Conservation (phyloP, 331 rosid species). For the Acacia concinna region DNA sequence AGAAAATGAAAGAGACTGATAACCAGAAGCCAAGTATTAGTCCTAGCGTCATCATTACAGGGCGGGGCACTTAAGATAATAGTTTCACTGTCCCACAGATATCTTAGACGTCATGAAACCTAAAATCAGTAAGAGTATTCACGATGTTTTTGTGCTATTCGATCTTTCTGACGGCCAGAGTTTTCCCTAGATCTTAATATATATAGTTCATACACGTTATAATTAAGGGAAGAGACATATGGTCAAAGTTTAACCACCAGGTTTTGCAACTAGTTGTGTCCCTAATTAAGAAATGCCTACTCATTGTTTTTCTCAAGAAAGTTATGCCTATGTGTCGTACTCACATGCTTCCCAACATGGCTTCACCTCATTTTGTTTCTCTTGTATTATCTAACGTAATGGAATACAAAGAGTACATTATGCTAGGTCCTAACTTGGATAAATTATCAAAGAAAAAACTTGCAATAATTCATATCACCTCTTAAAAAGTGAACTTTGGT, state of each 20-base stretch:
- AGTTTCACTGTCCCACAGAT: background rate
- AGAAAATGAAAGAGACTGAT: background rate
- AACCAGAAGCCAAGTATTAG: background rate
- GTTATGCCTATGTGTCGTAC: conserved; percentile 34
- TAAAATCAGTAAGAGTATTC: background rate
- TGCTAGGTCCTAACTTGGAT: conserved; percentile 15
- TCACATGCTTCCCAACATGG: conserved; percentile 52
- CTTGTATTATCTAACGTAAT: conserved; percentile 27
- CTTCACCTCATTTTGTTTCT: conserved; percentile 30
- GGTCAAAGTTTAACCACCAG: conserved; percentile 39
- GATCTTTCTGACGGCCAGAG: background rate
- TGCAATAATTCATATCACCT: conserved; percentile 21
- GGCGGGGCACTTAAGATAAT: background rate
- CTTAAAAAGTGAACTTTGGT: conserved; percentile 30
- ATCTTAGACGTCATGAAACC: background rate
- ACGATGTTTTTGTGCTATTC: background rate
- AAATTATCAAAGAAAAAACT: conserved; percentile 17
- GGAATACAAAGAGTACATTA: conserved; percentile 23
- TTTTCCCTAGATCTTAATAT: background rate
- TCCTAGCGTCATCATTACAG: background rate
- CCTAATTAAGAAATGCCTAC: conserved; percentile 27
- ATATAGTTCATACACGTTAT: background rate
- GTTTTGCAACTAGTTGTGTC: conserved; percentile 30
- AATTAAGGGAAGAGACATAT: conserved; percentile 26
- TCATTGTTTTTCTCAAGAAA: conserved; percentile 39